Evolutionary conservation across 495 filamentous ascomycete genomes (phyloP).

Genomic region (Penicillium psychrofluorescens): DNA sequence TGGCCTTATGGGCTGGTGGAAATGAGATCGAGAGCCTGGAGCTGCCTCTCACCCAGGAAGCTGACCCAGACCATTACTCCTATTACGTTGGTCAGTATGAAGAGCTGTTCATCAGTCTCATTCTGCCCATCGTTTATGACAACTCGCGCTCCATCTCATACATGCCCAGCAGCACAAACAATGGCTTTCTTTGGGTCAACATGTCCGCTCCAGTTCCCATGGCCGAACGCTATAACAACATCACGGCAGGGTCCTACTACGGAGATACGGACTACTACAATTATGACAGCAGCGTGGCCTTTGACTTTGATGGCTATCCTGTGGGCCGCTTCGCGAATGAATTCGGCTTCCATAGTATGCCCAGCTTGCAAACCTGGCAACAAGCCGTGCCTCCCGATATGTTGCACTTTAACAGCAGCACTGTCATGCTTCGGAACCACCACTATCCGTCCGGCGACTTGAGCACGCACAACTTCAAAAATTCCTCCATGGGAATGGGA

Average conservation of each 20-base stretch:
- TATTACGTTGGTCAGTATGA: conserved; percentile 52
- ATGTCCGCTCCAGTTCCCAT: conserved; percentile 51
- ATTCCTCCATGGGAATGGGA: conserved; percentile 41
- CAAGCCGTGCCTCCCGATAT: conserved; percentile 45
- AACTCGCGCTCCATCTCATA: conserved; percentile 63
- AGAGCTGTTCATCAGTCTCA: conserved; percentile 52
- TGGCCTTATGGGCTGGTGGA: conserved; percentile 62
- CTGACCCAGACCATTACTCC: conserved; percentile 37
- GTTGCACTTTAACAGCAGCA: conserved; percentile 53
- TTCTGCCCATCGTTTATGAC: conserved; percentile 54
- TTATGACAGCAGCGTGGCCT: conserved; percentile 49
- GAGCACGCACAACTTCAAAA: conserved; percentile 33
- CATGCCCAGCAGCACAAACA: conserved; percentile 59
- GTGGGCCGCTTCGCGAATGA: conserved; percentile 61
- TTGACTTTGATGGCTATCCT: conserved; percentile 50
- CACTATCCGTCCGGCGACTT: conserved; percentile 50
- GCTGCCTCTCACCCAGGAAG: conserved; percentile 35
- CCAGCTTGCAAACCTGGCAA: conserved; percentile 54
- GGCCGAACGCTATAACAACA: conserved; percentile 54
- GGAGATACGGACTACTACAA: conserved; percentile 67
- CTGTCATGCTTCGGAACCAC: conserved; percentile 56
- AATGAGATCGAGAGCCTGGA: conserved; percentile 59
- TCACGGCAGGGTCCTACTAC: conserved; percentile 49
- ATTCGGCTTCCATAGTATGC: conserved; percentile 64
- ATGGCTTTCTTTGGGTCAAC: conserved; percentile 54